Evolutionary conservation across 345 rosid genomes (phyloP).

Genomic region (Citrus maxima): DNA sequence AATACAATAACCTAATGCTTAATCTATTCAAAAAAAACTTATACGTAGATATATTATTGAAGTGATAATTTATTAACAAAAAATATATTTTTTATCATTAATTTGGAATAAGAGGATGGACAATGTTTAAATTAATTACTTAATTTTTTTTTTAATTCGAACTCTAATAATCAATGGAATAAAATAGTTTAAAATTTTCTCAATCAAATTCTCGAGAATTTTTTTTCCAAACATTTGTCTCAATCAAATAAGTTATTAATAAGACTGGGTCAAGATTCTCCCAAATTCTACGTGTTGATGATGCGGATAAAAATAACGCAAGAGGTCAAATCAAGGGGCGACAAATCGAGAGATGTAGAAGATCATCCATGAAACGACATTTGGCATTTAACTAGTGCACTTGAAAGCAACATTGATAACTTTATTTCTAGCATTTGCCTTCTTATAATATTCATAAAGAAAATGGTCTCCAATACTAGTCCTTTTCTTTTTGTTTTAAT

Average conservation of each 20-base stretch:
- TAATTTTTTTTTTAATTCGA: too few species aligned
- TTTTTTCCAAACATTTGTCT: background rate
- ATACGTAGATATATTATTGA: too few species aligned
- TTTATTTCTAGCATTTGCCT: background rate
- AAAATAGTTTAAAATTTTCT: too few species aligned
- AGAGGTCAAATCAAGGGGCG: background rate
- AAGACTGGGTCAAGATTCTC: background rate
- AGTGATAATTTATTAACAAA: too few species aligned
- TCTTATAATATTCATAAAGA: background rate
- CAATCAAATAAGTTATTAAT: background rate
- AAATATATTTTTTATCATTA: too few species aligned
- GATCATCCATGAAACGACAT: background rate
- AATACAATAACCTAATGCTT: accelerated
- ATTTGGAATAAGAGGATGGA: too few species aligned
- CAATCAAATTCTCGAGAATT: too few species aligned
- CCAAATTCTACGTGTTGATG: background rate
- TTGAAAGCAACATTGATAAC: background rate
- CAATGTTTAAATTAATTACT: too few species aligned
- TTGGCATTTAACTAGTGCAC: background rate
- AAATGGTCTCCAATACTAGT: background rate
- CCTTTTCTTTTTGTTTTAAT: background rate
- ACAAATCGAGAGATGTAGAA: background rate
- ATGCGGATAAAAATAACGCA: background rate
- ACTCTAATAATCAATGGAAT: too few species aligned
- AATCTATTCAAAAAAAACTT: too few species aligned